Base-by-base conservation (phyloP, 164 flowering plant species). In the Liquidambar formosana region DNA sequence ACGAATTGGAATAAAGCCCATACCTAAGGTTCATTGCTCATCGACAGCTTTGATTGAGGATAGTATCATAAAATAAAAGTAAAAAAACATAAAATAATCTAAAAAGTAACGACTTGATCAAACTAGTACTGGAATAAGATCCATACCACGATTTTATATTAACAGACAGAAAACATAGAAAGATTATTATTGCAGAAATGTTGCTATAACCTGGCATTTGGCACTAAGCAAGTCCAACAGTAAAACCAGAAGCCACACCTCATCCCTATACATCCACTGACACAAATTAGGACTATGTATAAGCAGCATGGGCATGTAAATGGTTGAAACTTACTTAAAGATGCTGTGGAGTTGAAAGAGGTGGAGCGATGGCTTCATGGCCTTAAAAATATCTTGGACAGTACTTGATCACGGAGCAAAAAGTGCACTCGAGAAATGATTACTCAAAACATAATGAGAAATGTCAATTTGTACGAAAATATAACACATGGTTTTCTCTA, bases 181-280 rank as follows among this genome's bases (percentile, higher is more conserved):
- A 61, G 18, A 22, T 1, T n/a, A n/a, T n/a, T 18, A 52, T 43
- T 62, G 61, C 25, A 61, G 48, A 61, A 45, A 62, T 44, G 44
- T 27, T 22, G 38, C 41, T 57, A 46, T 47, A 64, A 57, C 68
- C 68, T 54, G 57, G 56, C 56, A 47, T 41, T 21, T 45, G 43
- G 69, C 65, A 65, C 65, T 45, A 60, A 26, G 58, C 33, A 65
- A 60, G 10, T 33, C 41, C 68, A 61, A 47, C 41, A 64, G 67
- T 21, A 33, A 18, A 52, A 69, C 59, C 22, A 38, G 61, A 69
- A 54, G 61, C 53, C 73, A 70, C 27, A 70, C 28, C 65, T 61
- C n/a, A 14, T 60, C 46, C 65, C 65, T n/a, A 23, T 33, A 70
- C 22, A 56, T 15, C 61, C 53, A 71, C 26, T 23, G 28, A 46